Percentiles rank a stretch among this genome's conserved stretches.
phyloP scores from a whole-genome alignment of 2,329 filamentous ascomycete species.

The Iodosphaeria phyllophila region DNA sequence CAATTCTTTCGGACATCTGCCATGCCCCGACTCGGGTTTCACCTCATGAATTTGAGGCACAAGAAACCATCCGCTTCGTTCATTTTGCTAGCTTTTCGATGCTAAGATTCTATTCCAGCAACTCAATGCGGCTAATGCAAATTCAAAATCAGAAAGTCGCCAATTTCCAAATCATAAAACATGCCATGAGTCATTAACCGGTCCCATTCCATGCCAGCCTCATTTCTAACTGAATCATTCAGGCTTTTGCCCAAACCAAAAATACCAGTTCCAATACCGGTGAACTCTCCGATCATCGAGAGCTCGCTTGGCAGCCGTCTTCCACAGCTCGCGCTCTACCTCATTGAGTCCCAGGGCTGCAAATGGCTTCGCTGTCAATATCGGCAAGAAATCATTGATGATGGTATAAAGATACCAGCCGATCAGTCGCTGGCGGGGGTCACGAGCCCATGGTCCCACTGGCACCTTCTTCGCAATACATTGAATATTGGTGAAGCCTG shows the following conservation, averaged over 20 bases:
- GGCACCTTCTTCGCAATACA: slow-evolving; percentile 6
- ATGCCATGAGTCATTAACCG: too few relatives aligned
- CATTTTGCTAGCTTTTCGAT: too few relatives aligned
- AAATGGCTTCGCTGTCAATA: slow-evolving; percentile 3
- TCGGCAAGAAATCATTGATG: slow-evolving; percentile 6
- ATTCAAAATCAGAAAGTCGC: too few relatives aligned
- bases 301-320: slow-evolving; percentile 2
- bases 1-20: too few relatives aligned
- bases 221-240: slow-evolving; percentile 1
- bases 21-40: too few relatives aligned
- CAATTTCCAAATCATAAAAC: too few relatives aligned
- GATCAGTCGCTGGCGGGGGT: slow-evolving; percentile 3
- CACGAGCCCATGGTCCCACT: slow-evolving; percentile 4
- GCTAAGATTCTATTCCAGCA: too few relatives aligned
- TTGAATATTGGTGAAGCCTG: slow-evolving; percentile 18
- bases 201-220: too few relatives aligned
- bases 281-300: slow-evolving; percentile 4
- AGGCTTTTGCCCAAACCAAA: slow-evolving; percentile 7
- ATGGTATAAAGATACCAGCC: slow-evolving; percentile 5
- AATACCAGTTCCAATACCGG: slow-evolving; percentile 7
- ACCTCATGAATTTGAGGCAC: too few relatives aligned
- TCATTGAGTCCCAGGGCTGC: slow-evolving; percentile 4
- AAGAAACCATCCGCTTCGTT: too few relatives aligned
- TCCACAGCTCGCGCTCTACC: slow-evolving; percentile 6
- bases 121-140: too few relatives aligned